Conservation (phyloP, 306 rosid genomes). For the Quillaja saponaria region DNA sequence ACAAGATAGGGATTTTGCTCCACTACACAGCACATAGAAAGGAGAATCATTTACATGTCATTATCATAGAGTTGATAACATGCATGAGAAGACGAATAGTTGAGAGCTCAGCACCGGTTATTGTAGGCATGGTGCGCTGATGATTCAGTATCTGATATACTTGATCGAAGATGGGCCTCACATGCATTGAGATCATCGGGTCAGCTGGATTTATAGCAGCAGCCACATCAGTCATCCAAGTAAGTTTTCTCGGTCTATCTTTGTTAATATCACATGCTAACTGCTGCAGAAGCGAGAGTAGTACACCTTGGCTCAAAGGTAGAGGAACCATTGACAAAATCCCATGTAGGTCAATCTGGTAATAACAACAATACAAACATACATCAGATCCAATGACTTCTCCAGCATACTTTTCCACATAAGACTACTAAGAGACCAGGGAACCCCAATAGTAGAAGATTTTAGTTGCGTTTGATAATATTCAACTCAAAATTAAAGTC, state of each 20-base stretch:
- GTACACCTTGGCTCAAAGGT: conserved; percentile 95
- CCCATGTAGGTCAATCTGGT: conserved; percentile 79
- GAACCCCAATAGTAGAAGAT: too few relatives aligned
- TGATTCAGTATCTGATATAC: conserved; percentile 91
- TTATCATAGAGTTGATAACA: conserved; percentile 86
- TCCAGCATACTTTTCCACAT: too few relatives aligned
- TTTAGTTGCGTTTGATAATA: too few relatives aligned
- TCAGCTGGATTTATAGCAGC: conserved; percentile 60
- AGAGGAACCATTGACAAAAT: conserved; percentile 65
- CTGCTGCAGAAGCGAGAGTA: conserved; percentile 94
- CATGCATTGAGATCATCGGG: conserved; percentile 71
- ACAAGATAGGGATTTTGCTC: too few relatives aligned
- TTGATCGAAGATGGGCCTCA: conserved; percentile 85
- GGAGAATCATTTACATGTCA: conserved; percentile 72
- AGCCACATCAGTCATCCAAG: conserved; percentile 91
- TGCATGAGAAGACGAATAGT: conserved; percentile 79
- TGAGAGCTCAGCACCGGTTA: conserved; percentile 52
- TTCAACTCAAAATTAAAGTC: too few relatives aligned
- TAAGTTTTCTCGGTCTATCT: conserved; percentile 57
- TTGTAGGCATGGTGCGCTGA: conserved; percentile 67
- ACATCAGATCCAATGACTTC: too few relatives aligned
- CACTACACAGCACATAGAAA: too few relatives aligned
- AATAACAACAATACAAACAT: conserved; percentile 9
- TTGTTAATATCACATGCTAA: conserved; percentile 82
- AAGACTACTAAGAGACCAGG: too few relatives aligned